phyloP scores from a whole-genome alignment of 2,329 filamentous ascomycete genomes.

The Beauveria pseudobassiana region DNA sequence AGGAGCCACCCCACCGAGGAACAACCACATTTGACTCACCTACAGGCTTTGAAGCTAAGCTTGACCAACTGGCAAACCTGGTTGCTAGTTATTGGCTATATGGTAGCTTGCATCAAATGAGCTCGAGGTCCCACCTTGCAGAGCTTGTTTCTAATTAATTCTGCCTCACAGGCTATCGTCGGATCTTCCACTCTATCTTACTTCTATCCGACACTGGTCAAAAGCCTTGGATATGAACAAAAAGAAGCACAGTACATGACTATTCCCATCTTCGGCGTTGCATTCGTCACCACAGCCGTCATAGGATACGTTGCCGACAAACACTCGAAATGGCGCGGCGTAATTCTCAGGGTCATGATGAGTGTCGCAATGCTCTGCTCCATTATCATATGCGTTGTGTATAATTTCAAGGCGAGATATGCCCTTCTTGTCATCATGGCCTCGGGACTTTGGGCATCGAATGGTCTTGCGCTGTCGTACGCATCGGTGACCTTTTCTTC shows the following conservation, averaged over 20 bases:
- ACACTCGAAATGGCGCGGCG: constrained; percentile 35
- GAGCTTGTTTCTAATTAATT: neutral
- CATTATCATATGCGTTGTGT: constrained; percentile 34
- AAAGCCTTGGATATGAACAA: constrained; percentile 40
- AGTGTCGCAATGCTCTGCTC: constrained; percentile 27
- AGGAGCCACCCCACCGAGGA: constrained; percentile 62
- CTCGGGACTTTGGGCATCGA: constrained; percentile 45
- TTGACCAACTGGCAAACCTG: constrained; percentile 34
- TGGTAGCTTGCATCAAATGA: constrained; percentile 18
- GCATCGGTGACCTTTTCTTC: constrained; percentile 42
- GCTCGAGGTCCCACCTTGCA: neutral
- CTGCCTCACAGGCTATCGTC: constrained; percentile 23
- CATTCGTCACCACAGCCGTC: constrained; percentile 40
- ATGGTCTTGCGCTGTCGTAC: constrained; percentile 43
- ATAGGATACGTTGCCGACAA: constrained; percentile 41
- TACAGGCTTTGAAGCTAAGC: constrained; percentile 44
- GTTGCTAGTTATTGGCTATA: constrained; percentile 33
- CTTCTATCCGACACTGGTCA: constrained; percentile 46
- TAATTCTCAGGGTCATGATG: constrained; percentile 42
- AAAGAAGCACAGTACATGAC: constrained; percentile 43
- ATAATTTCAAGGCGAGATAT: constrained; percentile 45
- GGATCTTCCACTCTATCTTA: constrained; percentile 41
- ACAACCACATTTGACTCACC: constrained; percentile 58
- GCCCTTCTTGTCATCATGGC: constrained; percentile 49
- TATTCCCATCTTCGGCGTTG: constrained; percentile 44